Evolutionary conservation across 352 stramenopile species (phyloP), one percentile per base, ranked within the genome.

Genomic region (Globisporangium iwayamae): DNA sequence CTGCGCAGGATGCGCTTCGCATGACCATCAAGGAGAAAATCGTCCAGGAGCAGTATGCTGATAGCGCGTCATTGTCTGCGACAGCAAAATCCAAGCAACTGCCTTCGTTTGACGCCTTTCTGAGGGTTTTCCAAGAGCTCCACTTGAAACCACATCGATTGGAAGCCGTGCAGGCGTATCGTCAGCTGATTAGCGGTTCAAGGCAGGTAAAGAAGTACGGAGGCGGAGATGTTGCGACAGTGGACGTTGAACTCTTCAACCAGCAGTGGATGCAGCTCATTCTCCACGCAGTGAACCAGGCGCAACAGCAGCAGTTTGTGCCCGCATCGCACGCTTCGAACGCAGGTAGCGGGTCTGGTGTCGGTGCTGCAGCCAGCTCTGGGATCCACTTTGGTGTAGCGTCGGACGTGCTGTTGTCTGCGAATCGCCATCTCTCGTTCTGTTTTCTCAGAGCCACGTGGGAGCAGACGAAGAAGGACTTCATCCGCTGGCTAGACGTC

Each of bases 391-490:
- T 85, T 9, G 76, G 69, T 1, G 45, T 69, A 28, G 62, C 70
- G n/a, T 66, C 73, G 0, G 76, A 85, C 14, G 69, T 69, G 0
- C 56, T 82, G 20, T 7, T 68, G 4, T 22, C 56, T 4, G 72
- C 69, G 4, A 80, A 74, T 14, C 64, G 69, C 22, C 54, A 61
- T 20, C 68, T 81, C 3, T 74, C 76, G 3, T 61, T 62, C 16
- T 71, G 71, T 13, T 85, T 81, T 30, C 65, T 85, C 6, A 60
- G 60, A 2, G 65, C 65, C 34, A 80, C 68, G 11, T 85, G 76
- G 76, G 58, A 80, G 39, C 69, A 76, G 41, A 80, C 72, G 14
- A 85, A 80, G 59, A 68, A 70, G 16, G 74, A 78, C 34, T 67
- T 76, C 13, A 80, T 85, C 16, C 74, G 68, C 28, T 69, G 60